A percentile compares a stretch with the other conserved stretches of the same genome.
These are phyloP conservation scores for Didymella exigua DNA, from an alignment of 2,329 filamentous ascomycete species.

Conservation along the genomic window DNA sequence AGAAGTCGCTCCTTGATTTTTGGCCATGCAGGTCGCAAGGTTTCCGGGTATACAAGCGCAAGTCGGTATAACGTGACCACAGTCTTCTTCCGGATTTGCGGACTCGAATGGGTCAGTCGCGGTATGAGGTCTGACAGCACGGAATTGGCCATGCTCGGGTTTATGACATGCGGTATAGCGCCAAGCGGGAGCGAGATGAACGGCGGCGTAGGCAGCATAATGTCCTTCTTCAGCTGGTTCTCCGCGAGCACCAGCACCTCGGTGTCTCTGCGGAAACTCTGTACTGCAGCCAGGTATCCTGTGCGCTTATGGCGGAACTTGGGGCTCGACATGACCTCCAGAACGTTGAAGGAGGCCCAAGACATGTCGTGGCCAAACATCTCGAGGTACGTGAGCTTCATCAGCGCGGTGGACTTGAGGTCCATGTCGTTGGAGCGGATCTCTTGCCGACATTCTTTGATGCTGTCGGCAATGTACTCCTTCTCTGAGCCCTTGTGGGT, in stretches of 20 bases:
- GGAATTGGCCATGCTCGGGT: slow-evolving; percentile 87
- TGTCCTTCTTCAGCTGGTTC: slow-evolving; percentile 94
- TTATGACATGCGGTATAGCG: slow-evolving; percentile 94
- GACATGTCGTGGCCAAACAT: slow-evolving; percentile 99
- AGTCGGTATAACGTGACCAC: slow-evolving; percentile 92
- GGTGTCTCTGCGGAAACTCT: slow-evolving; percentile 93
- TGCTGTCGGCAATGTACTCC: slow-evolving; percentile 89
- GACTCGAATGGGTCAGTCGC: slow-evolving; percentile 82
- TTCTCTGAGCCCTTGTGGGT: slow-evolving; percentile 95
- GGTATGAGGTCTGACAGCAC: slow-evolving; percentile 85
- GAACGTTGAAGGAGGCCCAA: slow-evolving; percentile 97
- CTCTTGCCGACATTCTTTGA: slow-evolving; percentile 95
- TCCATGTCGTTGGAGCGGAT: slow-evolving; percentile 96
- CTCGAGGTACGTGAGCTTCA: slow-evolving; percentile 96
- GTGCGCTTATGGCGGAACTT: slow-evolving; percentile 96
- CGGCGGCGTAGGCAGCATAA: slow-evolving; percentile 72
- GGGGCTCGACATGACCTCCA: slow-evolving; percentile 96
- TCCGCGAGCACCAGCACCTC: slow-evolving; percentile 98
- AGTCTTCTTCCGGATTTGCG: slow-evolving; percentile 91
- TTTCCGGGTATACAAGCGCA: slow-evolving; percentile 95
- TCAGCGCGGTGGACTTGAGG: slow-evolving; percentile 90
- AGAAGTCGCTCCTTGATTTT: slow-evolving; percentile 94
- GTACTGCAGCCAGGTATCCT: slow-evolving; percentile 91
- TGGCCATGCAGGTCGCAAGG: slow-evolving; percentile 89
- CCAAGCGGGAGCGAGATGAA: slow-evolving; percentile 85